Base-by-base conservation (phyloP, 345 rosid genomes). In the Raphanus sativus region DNA sequence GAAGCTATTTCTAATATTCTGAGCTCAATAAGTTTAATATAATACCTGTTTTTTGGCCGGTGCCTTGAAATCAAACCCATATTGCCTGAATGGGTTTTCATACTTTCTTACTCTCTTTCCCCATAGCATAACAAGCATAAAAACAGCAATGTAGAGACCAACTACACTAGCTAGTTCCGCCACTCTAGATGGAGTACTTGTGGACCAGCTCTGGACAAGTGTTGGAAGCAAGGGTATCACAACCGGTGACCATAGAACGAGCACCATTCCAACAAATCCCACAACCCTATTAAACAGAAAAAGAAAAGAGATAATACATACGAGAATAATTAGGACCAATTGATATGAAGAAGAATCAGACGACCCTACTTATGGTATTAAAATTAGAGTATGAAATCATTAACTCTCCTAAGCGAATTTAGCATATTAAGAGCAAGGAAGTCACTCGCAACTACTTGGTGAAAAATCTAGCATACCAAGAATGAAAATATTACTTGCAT, bases 231-330 rank as follows among this genome's bases (percentile, higher is more conserved):
- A 80, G 3, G 98, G 97, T 79, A 94, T 83, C 65, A 86, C 74
- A 60, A 90, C 81, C 0, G 97, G 98, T 11, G 97, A 92, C 98
- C 98, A 94, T 17, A 94, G 71, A 79, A 94, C 91, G 61, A 90
- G 87, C 79, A 84, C 88, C 98, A 94, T 87, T 63, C 91, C 81
- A 3, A 71, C 78, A 84, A 94, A 94, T 8, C 94, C 93, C 70
- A 92, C 85, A 76, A 83, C 81, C 92, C 98, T 94, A 69, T 7
- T 11, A 61, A 26, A 71, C 52, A 60, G 29, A 13, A 75, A 45
- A 4, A 45, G 10, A 28, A 10, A 16, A 28, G 29, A 25, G 10
- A 70, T 40, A 17, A 72, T 68, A 26, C 34, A 12, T 45, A 71
- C 0, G 32, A 60, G 4, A 60, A 74, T 56, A 34, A 67, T 76